Evolutionary conservation across 1,139 yeast species (phyloP).

Genomic region (Candida mesenterica): DNA sequence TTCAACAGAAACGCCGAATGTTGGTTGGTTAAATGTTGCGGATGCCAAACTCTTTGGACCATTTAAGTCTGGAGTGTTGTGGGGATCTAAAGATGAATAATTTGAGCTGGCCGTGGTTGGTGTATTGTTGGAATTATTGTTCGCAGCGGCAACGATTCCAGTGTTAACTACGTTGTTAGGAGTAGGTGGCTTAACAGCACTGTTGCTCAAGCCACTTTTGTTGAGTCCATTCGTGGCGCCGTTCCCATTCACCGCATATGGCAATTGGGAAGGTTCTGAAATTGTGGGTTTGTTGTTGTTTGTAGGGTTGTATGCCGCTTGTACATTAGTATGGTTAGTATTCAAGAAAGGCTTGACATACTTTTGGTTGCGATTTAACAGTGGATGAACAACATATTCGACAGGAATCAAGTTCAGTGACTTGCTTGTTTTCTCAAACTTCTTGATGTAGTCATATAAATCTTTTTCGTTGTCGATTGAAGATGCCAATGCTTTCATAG

Average conservation of each 20-base stretch:
- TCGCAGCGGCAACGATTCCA: too few relatives aligned
- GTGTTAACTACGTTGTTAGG: too few relatives aligned
- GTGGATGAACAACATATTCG: slow-evolving; percentile 76
- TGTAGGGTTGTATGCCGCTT: slow-evolving; percentile 3
- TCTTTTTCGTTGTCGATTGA: slow-evolving; percentile 82
- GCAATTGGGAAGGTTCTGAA: slow-evolving; percentile 1
- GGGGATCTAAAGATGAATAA: slow-evolving; percentile 40
- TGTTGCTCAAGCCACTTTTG: too few relatives aligned
- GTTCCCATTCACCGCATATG: neutral
- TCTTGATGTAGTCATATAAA: slow-evolving; percentile 64
- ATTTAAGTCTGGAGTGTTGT: slow-evolving; percentile 28
- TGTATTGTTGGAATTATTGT: neutral
- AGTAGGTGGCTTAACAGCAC: too few relatives aligned
- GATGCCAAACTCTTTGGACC: slow-evolving; percentile 42
- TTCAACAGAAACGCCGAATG: slow-evolving; percentile 82
- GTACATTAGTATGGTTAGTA: slow-evolving; percentile 13
- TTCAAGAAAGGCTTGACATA: slow-evolving; percentile 41
- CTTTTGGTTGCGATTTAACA: slow-evolving; percentile 43
- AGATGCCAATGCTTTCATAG: slow-evolving; percentile 75
- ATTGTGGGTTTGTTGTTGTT: neutral
- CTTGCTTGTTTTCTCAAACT: slow-evolving; percentile 40
- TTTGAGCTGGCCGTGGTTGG: slow-evolving; percentile 6
- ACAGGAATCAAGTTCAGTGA: slow-evolving; percentile 52
- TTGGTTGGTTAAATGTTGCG: slow-evolving; percentile 43
- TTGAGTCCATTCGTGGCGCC: slow-evolving; percentile 3